phyloP scores from a whole-genome alignment of 208 protist genomes.

The Porcisia hertigi region DNA sequence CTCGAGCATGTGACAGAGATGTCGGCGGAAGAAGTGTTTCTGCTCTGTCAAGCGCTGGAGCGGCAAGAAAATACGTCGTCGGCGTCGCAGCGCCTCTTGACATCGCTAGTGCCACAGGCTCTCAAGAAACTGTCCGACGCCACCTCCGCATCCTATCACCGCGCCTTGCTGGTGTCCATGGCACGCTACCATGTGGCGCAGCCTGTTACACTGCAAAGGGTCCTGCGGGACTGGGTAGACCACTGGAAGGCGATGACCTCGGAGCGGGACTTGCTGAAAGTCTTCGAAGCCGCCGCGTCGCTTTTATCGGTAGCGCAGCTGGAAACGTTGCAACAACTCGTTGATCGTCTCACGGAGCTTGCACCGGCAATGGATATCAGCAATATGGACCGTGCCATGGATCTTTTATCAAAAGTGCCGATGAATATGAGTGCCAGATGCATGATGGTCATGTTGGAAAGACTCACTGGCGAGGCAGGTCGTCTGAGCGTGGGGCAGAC shows the following conservation, averaged over 20 bases:
- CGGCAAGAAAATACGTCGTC: slow-evolving; percentile 67
- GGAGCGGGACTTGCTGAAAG: slow-evolving; percentile 52
- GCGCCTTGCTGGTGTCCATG: slow-evolving; percentile 59
- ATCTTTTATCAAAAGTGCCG: slow-evolving; percentile 70
- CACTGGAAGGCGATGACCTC: slow-evolving; percentile 25
- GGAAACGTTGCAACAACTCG: slow-evolving; percentile 17
- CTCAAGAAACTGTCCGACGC: slow-evolving; percentile 37
- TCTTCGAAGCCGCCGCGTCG: slow-evolving; percentile 50
- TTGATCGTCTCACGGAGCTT: slow-evolving; percentile 36
- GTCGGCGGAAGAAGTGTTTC: slow-evolving; percentile 45
- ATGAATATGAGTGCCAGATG: slow-evolving; percentile 39
- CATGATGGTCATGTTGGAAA: slow-evolving; percentile 66
- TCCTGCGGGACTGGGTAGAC: slow-evolving; percentile 38
- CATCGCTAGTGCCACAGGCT: slow-evolving; percentile 44
- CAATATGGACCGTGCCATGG: slow-evolving; percentile 55
- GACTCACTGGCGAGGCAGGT: slow-evolving; percentile 63
- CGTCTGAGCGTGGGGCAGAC: slow-evolving; percentile 63
- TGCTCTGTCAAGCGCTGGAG: slow-evolving; percentile 62
- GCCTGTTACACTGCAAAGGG: slow-evolving; percentile 27
- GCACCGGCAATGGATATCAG: slow-evolving; percentile 51
- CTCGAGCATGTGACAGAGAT: slow-evolving; percentile 41
- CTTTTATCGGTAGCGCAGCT: slow-evolving; percentile 28
- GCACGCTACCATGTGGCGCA: slow-evolving; percentile 59
- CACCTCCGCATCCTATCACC: slow-evolving; percentile 48
- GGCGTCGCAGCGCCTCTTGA: slow-evolving; percentile 50